phyloP scores from a whole-genome alignment of 495 filamentous ascomycete genomes.

The Evernia prunastri region DNA sequence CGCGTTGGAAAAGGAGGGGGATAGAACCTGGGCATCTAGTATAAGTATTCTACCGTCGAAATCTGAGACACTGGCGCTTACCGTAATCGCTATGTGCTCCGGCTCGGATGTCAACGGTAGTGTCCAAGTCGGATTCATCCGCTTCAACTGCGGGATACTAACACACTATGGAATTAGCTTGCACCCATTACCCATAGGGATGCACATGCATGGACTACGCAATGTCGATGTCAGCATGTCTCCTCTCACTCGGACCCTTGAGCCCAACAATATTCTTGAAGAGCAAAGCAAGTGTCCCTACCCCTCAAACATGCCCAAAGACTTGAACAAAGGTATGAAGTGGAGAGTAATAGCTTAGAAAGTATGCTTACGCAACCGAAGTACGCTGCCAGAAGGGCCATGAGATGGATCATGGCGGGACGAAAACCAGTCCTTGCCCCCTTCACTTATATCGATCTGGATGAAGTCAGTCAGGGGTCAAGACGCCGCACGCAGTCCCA shows the following conservation, averaged over 20 bases:
- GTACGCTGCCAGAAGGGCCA: slow-evolving; percentile 62
- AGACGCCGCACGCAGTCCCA: neutral
- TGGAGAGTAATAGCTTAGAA: too few relatives aligned
- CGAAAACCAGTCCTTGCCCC: slow-evolving; percentile 64
- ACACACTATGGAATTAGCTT: slow-evolving; percentile 22
- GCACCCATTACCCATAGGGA: neutral
- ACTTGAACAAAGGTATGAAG: too few relatives aligned
- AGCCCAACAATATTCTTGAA: too few relatives aligned
- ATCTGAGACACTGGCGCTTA: slow-evolving; percentile 27
- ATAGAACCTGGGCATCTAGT: slow-evolving; percentile 36
- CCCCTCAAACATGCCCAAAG: too few relatives aligned
- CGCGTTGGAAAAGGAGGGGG: slow-evolving; percentile 70
- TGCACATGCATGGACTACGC: slow-evolving; percentile 51
- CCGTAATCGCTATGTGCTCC: slow-evolving; percentile 66
- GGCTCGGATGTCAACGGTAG: slow-evolving; percentile 48
- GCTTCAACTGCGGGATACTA: slow-evolving; percentile 26
- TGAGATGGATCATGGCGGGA: slow-evolving; percentile 55
- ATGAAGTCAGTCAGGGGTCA: neutral
- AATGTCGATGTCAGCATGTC: too few relatives aligned
- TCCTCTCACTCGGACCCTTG: too few relatives aligned
- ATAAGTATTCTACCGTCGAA: neutral
- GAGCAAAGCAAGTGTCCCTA: too few relatives aligned
- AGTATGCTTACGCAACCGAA: too few relatives aligned
- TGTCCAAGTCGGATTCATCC: slow-evolving; percentile 2
- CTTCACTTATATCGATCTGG: slow-evolving; percentile 38